Base-by-base conservation (phyloP, 2,329 filamentous ascomycete species). In the Hypoxylon sp. region DNA sequence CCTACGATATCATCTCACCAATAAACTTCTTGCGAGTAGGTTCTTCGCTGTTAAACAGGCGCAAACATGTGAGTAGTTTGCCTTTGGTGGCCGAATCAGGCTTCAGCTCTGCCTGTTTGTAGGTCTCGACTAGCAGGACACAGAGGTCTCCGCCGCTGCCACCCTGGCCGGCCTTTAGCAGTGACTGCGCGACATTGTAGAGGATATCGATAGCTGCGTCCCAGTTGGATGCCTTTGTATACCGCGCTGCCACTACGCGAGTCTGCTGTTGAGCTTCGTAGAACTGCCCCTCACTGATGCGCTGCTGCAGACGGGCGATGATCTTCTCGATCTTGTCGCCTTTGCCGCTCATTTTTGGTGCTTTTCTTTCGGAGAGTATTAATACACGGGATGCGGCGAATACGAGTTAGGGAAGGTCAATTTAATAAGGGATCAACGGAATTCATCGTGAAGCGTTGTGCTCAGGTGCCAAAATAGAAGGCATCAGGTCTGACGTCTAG, bases 181-280 rank as follows among this genome's bases (percentile, higher is more conserved):
- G 88, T 30, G 95, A 91, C 74, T 92, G 90, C 1, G 95, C 92
- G 70, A 97, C 96, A 72, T 88, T 91, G 80, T 89, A 91, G 72
- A 99, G 88, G 72, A 98, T 92, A 74, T 97, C 93, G 79, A 94
- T 91, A 53, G 97, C 96, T 11, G 94, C 91, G 73, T 86, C 81
- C 88, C 92, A 98, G 86, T 95, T 95, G 69, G 88, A 85, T 48
- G 91, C 87, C 84, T 98, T 98, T 80, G 95, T 90, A 83, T 99
- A 97, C 64, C 97, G 94, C 42, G 94, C 92, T 68, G 95, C 95
- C 74, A 98, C 95, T 61, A 98, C 95, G 70, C 96, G 94, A 73
- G 97, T 93, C 85, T 99, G 96, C 82, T 99, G 96, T 83, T 98
- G 95, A 65, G 96, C 96, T 87, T 99, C 96, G 85, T 99, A 99